phyloP scores from a whole-genome alignment of 1,284 basidiomycete genomes.

The Rhodotorula sp. region DNA sequence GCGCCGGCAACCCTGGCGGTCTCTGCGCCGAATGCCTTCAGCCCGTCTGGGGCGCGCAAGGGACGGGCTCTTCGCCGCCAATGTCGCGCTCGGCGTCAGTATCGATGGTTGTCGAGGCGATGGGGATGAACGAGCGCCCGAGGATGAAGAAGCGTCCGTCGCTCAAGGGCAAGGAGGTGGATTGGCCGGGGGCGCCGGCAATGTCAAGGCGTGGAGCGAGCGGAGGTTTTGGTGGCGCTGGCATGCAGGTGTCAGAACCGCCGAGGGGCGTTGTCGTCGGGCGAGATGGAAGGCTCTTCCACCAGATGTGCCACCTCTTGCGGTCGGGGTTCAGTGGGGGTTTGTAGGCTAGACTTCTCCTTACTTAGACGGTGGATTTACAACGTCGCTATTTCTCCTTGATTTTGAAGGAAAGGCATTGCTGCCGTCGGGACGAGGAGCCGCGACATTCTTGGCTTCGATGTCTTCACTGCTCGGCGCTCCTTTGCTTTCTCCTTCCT shows the following conservation, averaged over 20 bases:
- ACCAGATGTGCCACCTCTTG: slow-evolving; percentile 26
- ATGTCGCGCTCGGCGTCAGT: slow-evolving; percentile 37
- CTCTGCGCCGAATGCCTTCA: slow-evolving; percentile 32
- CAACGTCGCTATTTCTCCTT: too few species aligned
- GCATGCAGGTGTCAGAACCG: slow-evolving; percentile 9
- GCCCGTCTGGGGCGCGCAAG: slow-evolving; percentile 33
- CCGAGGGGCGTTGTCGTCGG: slow-evolving; percentile 31
- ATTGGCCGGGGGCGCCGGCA: slow-evolving; percentile 34
- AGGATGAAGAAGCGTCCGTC: slow-evolving; percentile 40
- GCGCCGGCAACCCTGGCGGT: slow-evolving; percentile 3
- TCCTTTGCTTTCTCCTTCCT: too few species aligned
- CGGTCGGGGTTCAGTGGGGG: background rate
- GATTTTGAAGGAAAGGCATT: too few species aligned
- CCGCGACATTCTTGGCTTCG: too few species aligned
- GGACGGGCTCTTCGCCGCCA: slow-evolving; percentile 23
- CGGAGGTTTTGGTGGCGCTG: background rate
- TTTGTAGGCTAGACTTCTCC: background rate
- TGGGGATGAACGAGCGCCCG: slow-evolving; percentile 35
- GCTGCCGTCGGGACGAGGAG: too few species aligned
- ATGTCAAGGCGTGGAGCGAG: background rate
- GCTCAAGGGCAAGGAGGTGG: slow-evolving; percentile 45
- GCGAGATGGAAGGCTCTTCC: slow-evolving; percentile 32
- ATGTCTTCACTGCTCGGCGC: too few species aligned
- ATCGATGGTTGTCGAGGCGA: slow-evolving; percentile 34
- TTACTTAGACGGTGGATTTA: too few species aligned